Percentiles rank a stretch among this genome's conserved stretches.
Evolutionary conservation across 2,329 filamentous ascomycete species (phyloP).

Genomic region (Lomentospora prolificans): DNA sequence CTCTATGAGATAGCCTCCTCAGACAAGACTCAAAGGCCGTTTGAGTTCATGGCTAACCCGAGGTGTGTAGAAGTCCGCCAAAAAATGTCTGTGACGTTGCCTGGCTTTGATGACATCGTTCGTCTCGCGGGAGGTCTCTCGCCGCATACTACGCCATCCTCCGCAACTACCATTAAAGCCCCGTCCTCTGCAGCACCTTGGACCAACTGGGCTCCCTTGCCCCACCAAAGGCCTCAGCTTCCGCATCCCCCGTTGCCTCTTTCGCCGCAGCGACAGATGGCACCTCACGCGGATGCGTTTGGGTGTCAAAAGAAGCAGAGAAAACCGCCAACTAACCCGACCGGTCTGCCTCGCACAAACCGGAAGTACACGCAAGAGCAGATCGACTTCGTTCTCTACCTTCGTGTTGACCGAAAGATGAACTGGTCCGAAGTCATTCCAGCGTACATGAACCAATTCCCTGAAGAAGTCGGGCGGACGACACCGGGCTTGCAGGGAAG

Average conservation of each 20-base stretch:
- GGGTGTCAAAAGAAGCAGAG: constrained; percentile 9
- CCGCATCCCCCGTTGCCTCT: neutral
- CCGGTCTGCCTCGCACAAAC: constrained; percentile 18
- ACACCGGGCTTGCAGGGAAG: constrained; percentile 28
- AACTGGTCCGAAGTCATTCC: constrained; percentile 21
- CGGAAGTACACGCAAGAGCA: constrained; percentile 34
- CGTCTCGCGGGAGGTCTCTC: neutral
- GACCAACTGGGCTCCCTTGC: neutral
- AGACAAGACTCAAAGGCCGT: neutral
- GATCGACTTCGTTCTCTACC: constrained; percentile 33
- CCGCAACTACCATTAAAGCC: constrained; percentile 16
- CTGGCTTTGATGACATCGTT: neutral
- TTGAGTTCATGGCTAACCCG: neutral
- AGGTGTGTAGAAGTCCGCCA: neutral
- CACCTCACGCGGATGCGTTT: neutral
- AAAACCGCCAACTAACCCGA: constrained; percentile 13
- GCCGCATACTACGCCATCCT: neutral
- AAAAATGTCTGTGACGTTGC: neutral
- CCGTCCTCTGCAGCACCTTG: constrained; percentile 1
- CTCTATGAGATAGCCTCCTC: too few species aligned
- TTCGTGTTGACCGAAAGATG: constrained; percentile 32
- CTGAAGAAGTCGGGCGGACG: constrained; percentile 10
- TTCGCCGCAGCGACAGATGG: neutral
- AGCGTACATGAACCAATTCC: constrained; percentile 11
- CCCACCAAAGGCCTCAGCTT: constrained; percentile 1